Base-by-base conservation (phyloP, 2,329 filamentous ascomycete species). In the Neonectria neomacrospora region DNA sequence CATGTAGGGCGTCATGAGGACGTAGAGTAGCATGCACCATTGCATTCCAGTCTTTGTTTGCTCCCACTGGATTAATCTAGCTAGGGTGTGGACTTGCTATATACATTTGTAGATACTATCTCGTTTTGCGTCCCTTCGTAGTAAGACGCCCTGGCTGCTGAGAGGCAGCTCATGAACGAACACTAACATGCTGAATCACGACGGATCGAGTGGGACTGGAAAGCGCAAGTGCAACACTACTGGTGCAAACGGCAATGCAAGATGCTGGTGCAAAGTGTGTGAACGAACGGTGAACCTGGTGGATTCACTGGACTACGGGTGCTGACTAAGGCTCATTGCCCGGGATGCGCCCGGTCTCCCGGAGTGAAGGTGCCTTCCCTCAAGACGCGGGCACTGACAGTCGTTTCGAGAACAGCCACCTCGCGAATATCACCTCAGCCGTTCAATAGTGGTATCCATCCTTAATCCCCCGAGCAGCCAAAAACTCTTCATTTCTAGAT, bases 381-480 rank as follows among this genome's bases (percentile, higher is more conserved):
- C 50, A 53, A 64, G 67, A 61, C 50, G 34, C 58, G 58, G 62
- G 61, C 52, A 41, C 48, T 55, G 52, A 53, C 42, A 39, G 58
- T 65, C 53, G 56, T 63, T 62, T 64, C 45, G 48, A 57, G 59
- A 63, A 60, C 59, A 61, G 55, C 62, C 54, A 66, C 61, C 63
- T 65, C 63, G 54, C 60, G 58, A 66, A 48, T 58, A 48, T 58
- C 42, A 59, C 51, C 28, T 37, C 60, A 55, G 66, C 67, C 58
- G 51, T 65, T 64, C 62, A 60, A 71, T 65, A 58, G 42, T 53
- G 54, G 68, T 58, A 64, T 56, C 42, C 48, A 47, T 37, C 28
- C 20, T 56, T 39, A 20, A 23, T 44, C 20, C 23, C 18, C 10
- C 30, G n/a, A 52, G 11, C 11, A 54, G 47, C 54, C 44, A 34